phyloP scores from a whole-genome alignment of 1,284 basidiomycete species.

The Ceratobasidium sp. region DNA sequence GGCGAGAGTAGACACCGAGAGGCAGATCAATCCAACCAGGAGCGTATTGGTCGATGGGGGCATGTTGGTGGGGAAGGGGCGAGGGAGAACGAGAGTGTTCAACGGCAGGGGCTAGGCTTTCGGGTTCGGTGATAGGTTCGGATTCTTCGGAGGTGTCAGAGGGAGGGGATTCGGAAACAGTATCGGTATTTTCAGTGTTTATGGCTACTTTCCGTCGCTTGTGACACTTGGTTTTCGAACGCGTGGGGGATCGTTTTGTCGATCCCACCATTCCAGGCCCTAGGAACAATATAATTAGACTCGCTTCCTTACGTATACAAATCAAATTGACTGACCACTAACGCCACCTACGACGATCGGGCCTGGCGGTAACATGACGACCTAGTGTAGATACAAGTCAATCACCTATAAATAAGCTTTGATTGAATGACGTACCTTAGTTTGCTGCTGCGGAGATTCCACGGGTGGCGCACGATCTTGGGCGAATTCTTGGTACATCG shows the following conservation, averaged over 20 bases:
- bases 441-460: background rate
- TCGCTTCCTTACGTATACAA: background rate
- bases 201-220: background rate
- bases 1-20: too few species aligned
- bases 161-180: background rate
- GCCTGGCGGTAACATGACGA: background rate
- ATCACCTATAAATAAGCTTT: background rate
- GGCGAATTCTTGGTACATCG: background rate
- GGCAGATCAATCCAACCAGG: background rate
- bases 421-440: background rate
- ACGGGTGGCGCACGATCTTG: background rate
- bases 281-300: too few species aligned
- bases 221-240: background rate
- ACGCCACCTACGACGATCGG: background rate
- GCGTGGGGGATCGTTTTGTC: background rate
- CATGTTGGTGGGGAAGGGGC: background rate
- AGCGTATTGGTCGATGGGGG: background rate
- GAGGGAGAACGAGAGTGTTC: slow-evolving; percentile 2
- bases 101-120: too few species aligned
- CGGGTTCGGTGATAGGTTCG: slow-evolving; percentile 5
- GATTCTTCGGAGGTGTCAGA: background rate
- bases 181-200: background rate
- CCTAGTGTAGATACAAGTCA: background rate
- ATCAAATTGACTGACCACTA: background rate
- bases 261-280: too few species aligned